Evolutionary conservation across 2,329 filamentous ascomycete species (phyloP), one percentile per base, ranked within the genome.

Genomic region (Acarospora socialis): DNA sequence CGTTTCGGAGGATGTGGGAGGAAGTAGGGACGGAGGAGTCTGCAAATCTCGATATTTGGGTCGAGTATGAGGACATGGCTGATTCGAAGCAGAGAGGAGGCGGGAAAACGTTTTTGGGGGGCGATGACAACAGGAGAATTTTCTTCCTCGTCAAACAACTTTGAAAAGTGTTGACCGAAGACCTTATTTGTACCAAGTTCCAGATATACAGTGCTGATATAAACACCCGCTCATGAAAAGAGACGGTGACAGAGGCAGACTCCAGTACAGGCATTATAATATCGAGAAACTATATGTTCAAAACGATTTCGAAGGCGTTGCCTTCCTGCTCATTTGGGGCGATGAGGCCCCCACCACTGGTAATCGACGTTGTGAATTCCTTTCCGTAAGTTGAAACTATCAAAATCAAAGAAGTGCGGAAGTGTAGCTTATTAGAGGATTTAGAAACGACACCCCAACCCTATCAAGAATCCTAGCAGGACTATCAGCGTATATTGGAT

Each of bases 241-340:
- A 5, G 49, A 53, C 25, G 45, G 49, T 32, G 46, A 48, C 2
- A 40, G 30, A 10, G 45, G 41, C 3, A n/a, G 36, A 7, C 40
- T 54, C 9, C 34, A 53, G 8, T 54, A 50, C 23, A 43, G 50
- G 3, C 49, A 46, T 1, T 46, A 47, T 26, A 43, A 38, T 2
- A 33, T 53, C 7, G 44, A 50, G n/a, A 40, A 54, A 30, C 39
- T 55, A 2, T 48, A 47, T 43, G 37, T 21, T 3, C 10, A 46
- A 2, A 40, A 42, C 2, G 46, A 50, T 5, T 52, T 52, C 20
- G 52, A 54, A 30, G 50, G 53, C 15, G 48, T 54, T 40, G 33
- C 48, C 3, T 36, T 51, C 39, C 39, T 54, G 2, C 27, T 53
- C 3, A 39, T 53, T 7, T 53, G 52, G 49, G 46, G 42, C 1